Evolutionary conservation across 805 yeast genomes (phyloP), one percentile per base, ranked within the genome.

Genomic region (Saturnispora gosingensis): DNA sequence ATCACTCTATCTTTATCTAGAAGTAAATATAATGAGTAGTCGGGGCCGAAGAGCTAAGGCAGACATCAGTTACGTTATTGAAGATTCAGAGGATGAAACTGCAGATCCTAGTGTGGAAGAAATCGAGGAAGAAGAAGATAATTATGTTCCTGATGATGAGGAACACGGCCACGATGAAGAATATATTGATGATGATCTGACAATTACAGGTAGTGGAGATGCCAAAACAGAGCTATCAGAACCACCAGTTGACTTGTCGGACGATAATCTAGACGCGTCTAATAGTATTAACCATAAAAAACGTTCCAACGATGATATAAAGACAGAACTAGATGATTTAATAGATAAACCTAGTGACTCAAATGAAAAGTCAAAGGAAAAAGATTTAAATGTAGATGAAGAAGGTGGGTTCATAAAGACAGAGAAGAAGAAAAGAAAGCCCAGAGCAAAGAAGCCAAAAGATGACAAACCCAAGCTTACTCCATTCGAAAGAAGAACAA

Each of bases 401-500:
- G 70, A 69, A 36, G 76, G 72, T 47, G 66, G 67, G 30, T 72
- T 40, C 45, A 45, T 45, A 18, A 54, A 52, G n/a, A 45, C 40
- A 3, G 50, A 44, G 8, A 54, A 49, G 5, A 49, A 52, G 28
- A 52, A 40, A 20, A 54, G 51, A 25, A 48, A 25, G 6, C 54
- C 53, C 49, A 56, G 50, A 30, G 59, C 56, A 15, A 55, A 53
- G 45, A 56, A 58, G 49, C 57, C 57, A 47, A 59, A 56, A 48
- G 58, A 58, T 16, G 53, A 53, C 11, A 75, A 76, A 57, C 82
- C 80, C 7, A 83, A 82, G 59, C 69, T 82, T 4, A 82, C 89
- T 2, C 81, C 82, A 34, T 84, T 77, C 66, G 82, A 85, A 43
- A 72, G 91, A 45, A 76, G 81, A 61, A 87, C 96, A 1, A 72